Conservation (phyloP, 441 rosid species). For the Aleurites moluccanus region DNA sequence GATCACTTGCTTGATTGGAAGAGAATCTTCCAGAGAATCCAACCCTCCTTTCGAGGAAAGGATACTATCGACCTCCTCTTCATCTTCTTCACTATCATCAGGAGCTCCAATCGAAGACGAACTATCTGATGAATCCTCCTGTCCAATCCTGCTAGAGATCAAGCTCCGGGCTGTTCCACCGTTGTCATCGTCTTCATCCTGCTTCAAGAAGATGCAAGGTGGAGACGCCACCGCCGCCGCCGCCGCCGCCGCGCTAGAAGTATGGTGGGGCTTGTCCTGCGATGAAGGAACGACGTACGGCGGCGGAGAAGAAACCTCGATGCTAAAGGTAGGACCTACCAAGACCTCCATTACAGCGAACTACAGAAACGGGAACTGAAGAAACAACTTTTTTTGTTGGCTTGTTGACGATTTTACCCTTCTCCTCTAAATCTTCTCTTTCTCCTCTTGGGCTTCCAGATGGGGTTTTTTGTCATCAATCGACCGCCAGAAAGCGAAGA, state of each 20-base stretch:
- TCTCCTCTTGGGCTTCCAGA: constrained; percentile 13
- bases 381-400: background rate
- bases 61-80: constrained; percentile 34
- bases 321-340: constrained; percentile 48
- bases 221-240: too few relatives aligned
- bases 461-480: constrained; percentile 32
- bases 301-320: constrained; percentile 35
- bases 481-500: background rate
- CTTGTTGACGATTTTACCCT: constrained; percentile 13
- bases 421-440: constrained; percentile 27
- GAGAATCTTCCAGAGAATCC: constrained; percentile 62
- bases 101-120: constrained; percentile 74
- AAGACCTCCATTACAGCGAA: constrained; percentile 44
- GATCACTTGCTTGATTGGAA: constrained; percentile 67
- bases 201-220: constrained; percentile 32
- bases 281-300: constrained; percentile 25
- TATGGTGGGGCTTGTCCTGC: constrained; percentile 28
- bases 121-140: constrained; percentile 43
- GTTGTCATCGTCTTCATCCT: constrained; percentile 19
- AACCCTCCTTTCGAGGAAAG: constrained; percentile 37
- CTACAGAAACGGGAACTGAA: background rate
- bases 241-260: background rate
- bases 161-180: background rate
- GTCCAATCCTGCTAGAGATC: constrained; percentile 17
- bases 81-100: constrained; percentile 53